A percentile compares a stretch with the other conserved stretches of the same genome.
Evolutionary conservation across 257 asterid species (phyloP).

Genomic region (Coffea eugenioides): DNA sequence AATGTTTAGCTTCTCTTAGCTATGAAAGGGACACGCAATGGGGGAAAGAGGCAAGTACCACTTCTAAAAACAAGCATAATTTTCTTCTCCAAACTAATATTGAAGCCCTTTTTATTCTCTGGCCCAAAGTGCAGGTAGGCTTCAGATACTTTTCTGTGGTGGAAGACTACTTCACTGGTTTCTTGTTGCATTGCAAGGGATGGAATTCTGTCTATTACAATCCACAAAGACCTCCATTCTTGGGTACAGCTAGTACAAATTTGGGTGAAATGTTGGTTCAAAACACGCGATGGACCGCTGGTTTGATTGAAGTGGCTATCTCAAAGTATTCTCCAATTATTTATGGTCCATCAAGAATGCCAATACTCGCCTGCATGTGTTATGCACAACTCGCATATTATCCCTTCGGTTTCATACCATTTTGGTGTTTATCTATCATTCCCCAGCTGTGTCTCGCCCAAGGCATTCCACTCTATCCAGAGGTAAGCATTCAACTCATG

Average conservation of each 20-base stretch:
- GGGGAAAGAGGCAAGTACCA: no score
- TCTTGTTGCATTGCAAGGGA: conserved; percentile 29
- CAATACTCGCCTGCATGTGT: conserved; percentile 25
- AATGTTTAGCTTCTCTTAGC: no score
- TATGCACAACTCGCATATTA: conserved; percentile 18
- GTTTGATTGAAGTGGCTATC: conserved; percentile 23
- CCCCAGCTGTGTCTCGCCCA: conserved; percentile 33
- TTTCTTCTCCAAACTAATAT: no score
- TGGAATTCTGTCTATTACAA: conserved; percentile 29
- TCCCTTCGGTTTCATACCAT: conserved; percentile 31
- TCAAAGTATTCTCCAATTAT: conserved; percentile 30
- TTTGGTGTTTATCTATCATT: conserved; percentile 29
- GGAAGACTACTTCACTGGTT: conserved; percentile 40
- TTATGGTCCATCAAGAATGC: conserved; percentile 14
- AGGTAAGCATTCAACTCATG: not conserved
- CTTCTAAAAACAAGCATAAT: no score
- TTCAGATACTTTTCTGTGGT: conserved; percentile 33
- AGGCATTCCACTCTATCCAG: conserved; percentile 28
- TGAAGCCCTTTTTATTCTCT: not conserved
- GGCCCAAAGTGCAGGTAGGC: conserved; percentile 24
- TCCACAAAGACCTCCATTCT: conserved; percentile 30
- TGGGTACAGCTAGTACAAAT: conserved; percentile 28
- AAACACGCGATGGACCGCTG: conserved; percentile 27
- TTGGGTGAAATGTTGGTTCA: conserved; percentile 28
- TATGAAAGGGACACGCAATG: no score